Conservation (phyloP, 2,329 filamentous ascomycete genomes). For the Blastomyces emzantsi region DNA sequence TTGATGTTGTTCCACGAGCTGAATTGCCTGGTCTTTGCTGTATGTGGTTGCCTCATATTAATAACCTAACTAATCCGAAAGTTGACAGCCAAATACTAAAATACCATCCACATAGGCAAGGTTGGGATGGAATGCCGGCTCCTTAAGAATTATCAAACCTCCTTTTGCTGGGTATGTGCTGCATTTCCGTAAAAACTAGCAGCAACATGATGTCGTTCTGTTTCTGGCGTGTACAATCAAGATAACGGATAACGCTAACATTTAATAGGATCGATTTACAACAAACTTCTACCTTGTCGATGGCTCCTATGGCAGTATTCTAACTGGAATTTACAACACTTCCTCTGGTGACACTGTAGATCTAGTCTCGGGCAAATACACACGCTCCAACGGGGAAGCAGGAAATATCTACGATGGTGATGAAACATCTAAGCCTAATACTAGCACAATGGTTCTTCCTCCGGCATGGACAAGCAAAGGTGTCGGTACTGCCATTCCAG, state of each 20-base stretch:
- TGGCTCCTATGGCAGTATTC: conserved; percentile 40
- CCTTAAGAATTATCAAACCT: conserved; percentile 33
- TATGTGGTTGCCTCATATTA: conserved; percentile 9
- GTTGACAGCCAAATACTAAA: neutral
- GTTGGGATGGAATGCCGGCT: conserved; percentile 34
- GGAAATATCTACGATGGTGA: conserved; percentile 40
- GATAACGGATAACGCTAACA: neutral
- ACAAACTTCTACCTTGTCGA: conserved; percentile 43
- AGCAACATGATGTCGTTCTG: neutral
- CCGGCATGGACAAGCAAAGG: conserved; percentile 40
- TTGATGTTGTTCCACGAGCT: neutral
- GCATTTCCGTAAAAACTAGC: neutral
- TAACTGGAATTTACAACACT: conserved; percentile 36
- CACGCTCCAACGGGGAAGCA: conserved; percentile 27
- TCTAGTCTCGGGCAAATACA: conserved; percentile 39
- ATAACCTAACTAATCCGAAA: neutral
- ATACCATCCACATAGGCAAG: neutral
- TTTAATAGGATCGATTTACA: conserved; percentile 40
- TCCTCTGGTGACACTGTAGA: conserved; percentile 34
- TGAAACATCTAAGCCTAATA: conserved; percentile 35
- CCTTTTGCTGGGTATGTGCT: conserved; percentile 39
- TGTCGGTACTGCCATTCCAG: conserved; percentile 40
- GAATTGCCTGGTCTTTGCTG: conserved; percentile 19
- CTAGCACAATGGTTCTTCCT: conserved; percentile 37
- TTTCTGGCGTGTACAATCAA: neutral